A percentile compares a stretch with the other conserved stretches of the same genome.
Evolutionary conservation across 257 asterid species (phyloP).

Genomic region (Eustoma russellianum): DNA sequence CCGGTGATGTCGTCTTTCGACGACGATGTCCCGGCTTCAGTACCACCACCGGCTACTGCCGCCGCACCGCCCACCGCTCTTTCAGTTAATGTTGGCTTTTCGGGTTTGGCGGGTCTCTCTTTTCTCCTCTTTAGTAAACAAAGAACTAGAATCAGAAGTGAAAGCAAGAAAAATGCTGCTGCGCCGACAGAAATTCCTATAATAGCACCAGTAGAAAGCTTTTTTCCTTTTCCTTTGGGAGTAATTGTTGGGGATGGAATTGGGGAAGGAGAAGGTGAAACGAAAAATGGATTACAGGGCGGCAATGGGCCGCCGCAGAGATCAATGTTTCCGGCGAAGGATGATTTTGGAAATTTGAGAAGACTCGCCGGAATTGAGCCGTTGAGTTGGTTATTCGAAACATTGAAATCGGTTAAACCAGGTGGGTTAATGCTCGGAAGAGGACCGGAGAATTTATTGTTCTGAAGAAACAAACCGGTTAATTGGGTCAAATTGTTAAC

Average conservation of each 20-base stretch:
- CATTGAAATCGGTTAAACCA: slow-evolving; percentile 37
- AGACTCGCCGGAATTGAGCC: slow-evolving; percentile 79
- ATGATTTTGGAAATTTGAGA: slow-evolving; percentile 40
- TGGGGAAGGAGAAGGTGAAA: slow-evolving; percentile 69
- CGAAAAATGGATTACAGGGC: slow-evolving; percentile 79
- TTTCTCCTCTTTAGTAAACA: slow-evolving; percentile 26
- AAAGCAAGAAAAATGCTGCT: slow-evolving; percentile 25
- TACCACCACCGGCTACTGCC: slow-evolving; percentile 16
- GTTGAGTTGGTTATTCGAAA: slow-evolving; percentile 59
- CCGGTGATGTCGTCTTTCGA: slow-evolving; percentile 13
- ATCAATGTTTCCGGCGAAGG: slow-evolving; percentile 61
- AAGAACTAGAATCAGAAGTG: slow-evolving; percentile 39
- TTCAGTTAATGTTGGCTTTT: slow-evolving; percentile 34
- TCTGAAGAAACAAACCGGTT: slow-evolving; percentile 57
- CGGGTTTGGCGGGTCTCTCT: slow-evolving; percentile 14
- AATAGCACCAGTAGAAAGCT: slow-evolving; percentile 69
- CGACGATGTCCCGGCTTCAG: slow-evolving; percentile 7
- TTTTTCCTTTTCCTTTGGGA: slow-evolving; percentile 14
- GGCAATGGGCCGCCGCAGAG: slow-evolving; percentile 81
- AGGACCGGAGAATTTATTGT: slow-evolving; percentile 53
- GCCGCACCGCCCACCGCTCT: slow-evolving; percentile 3
- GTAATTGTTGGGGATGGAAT: slow-evolving; percentile 1
- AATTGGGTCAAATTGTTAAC: slow-evolving; percentile 58
- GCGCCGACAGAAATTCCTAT: slow-evolving; percentile 62
- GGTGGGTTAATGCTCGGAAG: slow-evolving; percentile 69